Evolutionary conservation across 106 monocot species (phyloP).

Genomic region (Dendrobium chrysotoxum): DNA sequence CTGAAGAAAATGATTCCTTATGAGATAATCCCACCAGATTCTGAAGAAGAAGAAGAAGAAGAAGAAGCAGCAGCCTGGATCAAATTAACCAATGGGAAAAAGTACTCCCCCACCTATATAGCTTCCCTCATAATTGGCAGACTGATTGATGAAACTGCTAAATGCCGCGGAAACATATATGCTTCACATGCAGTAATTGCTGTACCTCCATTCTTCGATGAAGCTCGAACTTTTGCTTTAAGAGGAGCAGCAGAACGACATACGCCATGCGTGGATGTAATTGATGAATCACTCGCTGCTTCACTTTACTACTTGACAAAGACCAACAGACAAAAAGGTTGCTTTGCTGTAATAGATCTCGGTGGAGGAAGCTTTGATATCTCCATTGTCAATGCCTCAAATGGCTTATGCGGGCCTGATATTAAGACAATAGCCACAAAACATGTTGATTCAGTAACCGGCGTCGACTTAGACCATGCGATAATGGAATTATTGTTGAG

Average conservation of each 20-base stretch:
- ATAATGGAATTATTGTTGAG: conserved; percentile 29
- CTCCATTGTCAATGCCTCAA: conserved; percentile 54
- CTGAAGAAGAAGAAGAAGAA: conserved; percentile 72
- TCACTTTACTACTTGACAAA: conserved; percentile 63
- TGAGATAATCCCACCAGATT: conserved; percentile 50
- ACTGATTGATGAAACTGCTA: conserved; percentile 40
- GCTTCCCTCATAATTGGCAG: conserved; percentile 36
- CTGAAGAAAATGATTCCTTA: conserved; percentile 66
- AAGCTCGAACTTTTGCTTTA: conserved; percentile 51
- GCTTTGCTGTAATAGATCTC: conserved; percentile 70
- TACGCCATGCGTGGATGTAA: conserved; percentile 54
- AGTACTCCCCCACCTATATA: conserved; percentile 61
- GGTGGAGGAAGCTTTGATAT: conserved; percentile 78
- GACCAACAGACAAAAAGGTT: conserved; percentile 35
- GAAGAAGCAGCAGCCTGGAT: neutral
- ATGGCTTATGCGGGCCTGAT: conserved; percentile 33
- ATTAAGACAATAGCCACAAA: conserved; percentile 37
- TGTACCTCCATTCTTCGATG: conserved; percentile 60
- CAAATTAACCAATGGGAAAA: conserved; percentile 32
- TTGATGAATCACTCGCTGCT: conserved; percentile 69
- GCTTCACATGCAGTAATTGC: conserved; percentile 54
- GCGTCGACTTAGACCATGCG: conserved; percentile 39
- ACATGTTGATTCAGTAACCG: conserved; percentile 44
- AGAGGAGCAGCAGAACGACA: conserved; percentile 62
- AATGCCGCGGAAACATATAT: conserved; percentile 54